Evolutionary conservation across 148 eudicot species (phyloP), one percentile per base, ranked within the genome.

Genomic region (Salicornia ramosissima): DNA sequence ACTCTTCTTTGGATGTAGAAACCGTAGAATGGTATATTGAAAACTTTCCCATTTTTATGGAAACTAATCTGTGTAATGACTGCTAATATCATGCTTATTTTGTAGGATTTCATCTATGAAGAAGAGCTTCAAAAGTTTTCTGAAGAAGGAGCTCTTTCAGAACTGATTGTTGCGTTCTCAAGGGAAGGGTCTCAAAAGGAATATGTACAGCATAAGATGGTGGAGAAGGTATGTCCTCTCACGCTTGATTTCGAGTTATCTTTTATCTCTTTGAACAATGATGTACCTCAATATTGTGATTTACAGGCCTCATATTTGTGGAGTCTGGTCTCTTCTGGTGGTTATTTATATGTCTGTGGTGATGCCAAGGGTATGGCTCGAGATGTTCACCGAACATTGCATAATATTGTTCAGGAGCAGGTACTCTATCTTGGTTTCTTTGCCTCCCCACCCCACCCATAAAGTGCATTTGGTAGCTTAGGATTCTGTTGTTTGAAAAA

Each of bases 361-460:
- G 97, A 90, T 82, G 97, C 97, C 39, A 91, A 91, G 82, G 95
- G 95, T 49, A 91, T 91, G 97, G 97, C 97, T 47, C 77, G 82
- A 74, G 97, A 91, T 75, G 97, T 91, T 49, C 97, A 91, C 58
- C 86, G 95, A 31, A 86, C 86, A 50, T 75, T 91, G 76, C 97
- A 91, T 70, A 82, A 86, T 75, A 88, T 91, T 58, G 88, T 85
- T 13, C 85, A 85, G 74, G 90, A 85, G 71, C 96, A 88, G 93
- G 92, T 90, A 80, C 62, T 69, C 8, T 36, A 4, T 36, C 40
- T 36, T 36, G 8, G 40, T 62, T 47, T 64, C 63, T 61, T n/a
- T 28, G 53, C 46, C 46, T 16, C 42, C 43, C 71, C 73, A 56
- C 70, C 75, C 39, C 45, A 7, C 3, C 30, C 64, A 12, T 14